Percentiles rank a stretch among this genome's conserved stretches.
These are phyloP conservation scores for Physcomitrium patens DNA, from an alignment of 225 moss, liverwort and hornwort species.

Conservation along the genomic window DNA sequence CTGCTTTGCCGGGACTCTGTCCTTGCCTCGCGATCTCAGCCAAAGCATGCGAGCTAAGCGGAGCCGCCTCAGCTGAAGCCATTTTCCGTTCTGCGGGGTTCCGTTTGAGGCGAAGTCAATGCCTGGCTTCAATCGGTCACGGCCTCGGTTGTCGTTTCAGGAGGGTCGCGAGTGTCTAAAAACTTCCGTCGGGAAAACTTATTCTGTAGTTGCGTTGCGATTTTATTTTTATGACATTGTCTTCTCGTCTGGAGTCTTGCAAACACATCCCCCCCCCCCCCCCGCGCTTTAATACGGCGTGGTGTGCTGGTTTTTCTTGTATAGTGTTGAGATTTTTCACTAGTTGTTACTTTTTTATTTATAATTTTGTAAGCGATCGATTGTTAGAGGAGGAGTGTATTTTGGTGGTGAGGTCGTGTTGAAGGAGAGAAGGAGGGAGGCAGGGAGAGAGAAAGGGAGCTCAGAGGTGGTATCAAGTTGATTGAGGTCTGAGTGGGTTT, in stretches of 20 bases:
- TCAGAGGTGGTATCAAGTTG: not conserved
- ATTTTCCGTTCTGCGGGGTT: too few relatives aligned
- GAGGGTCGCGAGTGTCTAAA: not conserved
- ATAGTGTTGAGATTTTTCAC: too few relatives aligned
- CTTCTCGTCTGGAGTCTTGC: not conserved
- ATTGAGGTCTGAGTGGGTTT: not conserved
- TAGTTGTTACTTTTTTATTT: not conserved
- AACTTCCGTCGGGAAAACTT: too few relatives aligned
- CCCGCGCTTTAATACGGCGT: not conserved
- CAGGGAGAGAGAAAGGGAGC: too few relatives aligned
- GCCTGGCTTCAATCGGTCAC: too few relatives aligned
- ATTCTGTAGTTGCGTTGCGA: not conserved
- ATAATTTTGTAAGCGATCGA: not conserved
- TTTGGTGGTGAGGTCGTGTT: conserved; percentile 1
- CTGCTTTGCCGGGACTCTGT: too few relatives aligned
- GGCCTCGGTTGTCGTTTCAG: not conserved
- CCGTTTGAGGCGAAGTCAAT: too few relatives aligned
- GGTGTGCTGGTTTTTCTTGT: not conserved
- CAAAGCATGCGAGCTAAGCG: too few relatives aligned
- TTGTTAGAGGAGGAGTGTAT: not conserved
- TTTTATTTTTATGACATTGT: not conserved
- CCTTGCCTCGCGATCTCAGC: too few relatives aligned
- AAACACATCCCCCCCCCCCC: too few relatives aligned
- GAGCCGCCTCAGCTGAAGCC: too few relatives aligned
- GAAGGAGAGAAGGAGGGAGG: not conserved